Base-by-base conservation (phyloP, 352 stramenopile genomes). In the Phytophthora sansomeana region DNA sequence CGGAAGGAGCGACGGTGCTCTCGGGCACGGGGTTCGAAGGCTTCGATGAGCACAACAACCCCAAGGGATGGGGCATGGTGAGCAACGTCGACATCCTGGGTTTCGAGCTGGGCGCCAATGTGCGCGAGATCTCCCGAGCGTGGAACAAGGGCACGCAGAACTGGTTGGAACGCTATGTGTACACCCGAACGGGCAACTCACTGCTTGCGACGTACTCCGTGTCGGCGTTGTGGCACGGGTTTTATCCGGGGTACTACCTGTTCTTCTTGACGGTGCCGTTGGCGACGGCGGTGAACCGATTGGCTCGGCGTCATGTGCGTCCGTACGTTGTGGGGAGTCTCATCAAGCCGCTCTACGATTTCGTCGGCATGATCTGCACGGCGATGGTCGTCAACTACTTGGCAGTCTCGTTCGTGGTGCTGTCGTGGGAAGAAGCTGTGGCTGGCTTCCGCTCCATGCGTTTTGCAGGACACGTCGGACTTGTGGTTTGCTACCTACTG, bases 161-260 rank as follows among this genome's bases (percentile, higher is more conserved):
- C 32, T 99, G 97, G 97, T 83, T 99, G 36, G 92, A 98, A 61
- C 91, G 93, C 39, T 99, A 99, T 77, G 96, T 99, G 16, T 99
- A 99, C 83, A 93, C 95, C n/a, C 92, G 97, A 42, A 98, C 93
- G 2, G 81, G 81, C 62, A 97, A 97, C 72, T 98, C 87, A 53
- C 71, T 99, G 7, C 53, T 97, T 26, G 92, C 90, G 9, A 98
- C 96, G 19, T 99, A 99, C 80, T 89, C 91, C 7, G 85, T 98
- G 39, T 98, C 92, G 35, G 97, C 96, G 0, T 89, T 99, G 51
- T 99, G 97, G 97, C 97, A 99, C 77, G 97, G 97, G n/a, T 99
- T 99, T 65, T 99, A 99, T 72, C 96, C 96, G 9, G 97, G 96
- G 13, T 99, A 99, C 83, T 99, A 98, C 77, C 67, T 98, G 10